Base-by-base conservation (phyloP, 140 eudicot genomes). In the Ambrosia hybrid region DNA sequence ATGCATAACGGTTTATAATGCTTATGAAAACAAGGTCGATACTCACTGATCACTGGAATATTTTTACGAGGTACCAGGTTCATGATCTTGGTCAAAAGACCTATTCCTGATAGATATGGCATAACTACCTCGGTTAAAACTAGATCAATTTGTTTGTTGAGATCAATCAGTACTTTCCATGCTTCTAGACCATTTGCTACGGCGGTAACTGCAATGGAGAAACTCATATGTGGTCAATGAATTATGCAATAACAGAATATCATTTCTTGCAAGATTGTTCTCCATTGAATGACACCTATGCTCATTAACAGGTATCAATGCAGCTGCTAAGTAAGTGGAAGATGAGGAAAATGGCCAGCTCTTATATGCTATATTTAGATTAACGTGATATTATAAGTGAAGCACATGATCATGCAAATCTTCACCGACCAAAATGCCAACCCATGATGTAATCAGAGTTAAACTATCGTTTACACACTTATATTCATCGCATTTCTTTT, bases 41-140 rank as follows among this genome's bases (percentile, higher is more conserved):
- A 78, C 96, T 86, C 74, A 89, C 96, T 89, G 65, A 89, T 87
- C 59, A 89, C 88, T 61, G 96, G 96, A 67, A 76, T 84, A 57
- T 76, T 82, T 74, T 82, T 81, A 84, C 91, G 77, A 30, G 81
- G 79, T 76, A 83, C 70, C 71, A 82, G 90, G 74, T 67, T 84
- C 88, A 77, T 82, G 52, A 89, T 86, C 74, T 78, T 86, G 73
- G 85, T 51, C 64, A 89, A 73, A 52, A 89, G 92, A 71, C 81
- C 91, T 7, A 84, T 48, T 69, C 96, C 96, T 39, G 96, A 78
- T 71, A 89, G 70, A 71, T 56, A 76, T 33, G 96, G 91, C 93
- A 86, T 82, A 39, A 70, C 88, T 36, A 89, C 88, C 81, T 89
- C 96, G 0, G 93, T 89, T 58, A 89, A 72, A 59, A 89, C 89